Evolutionary conservation across 31 red algal species (phyloP), one percentile per base, ranked within the genome.

Genomic region (Odonthalia washingtoniensis): DNA sequence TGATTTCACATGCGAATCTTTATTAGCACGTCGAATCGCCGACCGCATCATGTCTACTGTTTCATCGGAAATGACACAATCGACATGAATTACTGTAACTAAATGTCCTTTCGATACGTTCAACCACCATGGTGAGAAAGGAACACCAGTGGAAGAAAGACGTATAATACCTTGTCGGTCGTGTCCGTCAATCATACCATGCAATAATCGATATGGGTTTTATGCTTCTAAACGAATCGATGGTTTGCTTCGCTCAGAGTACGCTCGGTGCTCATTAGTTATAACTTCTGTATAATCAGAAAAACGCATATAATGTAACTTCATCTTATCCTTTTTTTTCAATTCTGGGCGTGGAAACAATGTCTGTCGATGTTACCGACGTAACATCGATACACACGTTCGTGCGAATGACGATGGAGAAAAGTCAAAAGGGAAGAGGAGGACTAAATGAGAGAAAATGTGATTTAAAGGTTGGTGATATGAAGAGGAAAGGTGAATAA

Each of bases 1-100:
- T 24, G 92, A 94, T 32, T 94, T 90, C 33, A 99, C 73, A 36
- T 87, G 64, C 12, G 78, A 89, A 83, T 94, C 87, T 41, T 88
- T 90, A 73, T 88, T 68, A 40, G 96, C 96, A 57, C 89, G 52
- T 49, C 90, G 86, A 43, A 97, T 43, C 26, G 88, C 83, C 17
- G 78, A 75, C 57, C 89, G 88, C 6, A 83, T 35, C 1, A 62
- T 72, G n/a, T 97, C 90, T 16, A 80, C 85, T 34, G 73, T 84
- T 36, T 82, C 91, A 46, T 86, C 80, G 24, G 81, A 84, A 38
- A 97, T 97, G 38, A 87, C 87, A 28, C 91, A 91, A 27, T 86
- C 49, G 18, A 90, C 78, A 34, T 83, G 46, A 26, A 97, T 77
- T 16, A 97, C 78, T 3, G 89, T 91, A 69, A 97, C 77, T n/a